Conservation (phyloP, 306 rosid species). For the Vigna mungo region DNA sequence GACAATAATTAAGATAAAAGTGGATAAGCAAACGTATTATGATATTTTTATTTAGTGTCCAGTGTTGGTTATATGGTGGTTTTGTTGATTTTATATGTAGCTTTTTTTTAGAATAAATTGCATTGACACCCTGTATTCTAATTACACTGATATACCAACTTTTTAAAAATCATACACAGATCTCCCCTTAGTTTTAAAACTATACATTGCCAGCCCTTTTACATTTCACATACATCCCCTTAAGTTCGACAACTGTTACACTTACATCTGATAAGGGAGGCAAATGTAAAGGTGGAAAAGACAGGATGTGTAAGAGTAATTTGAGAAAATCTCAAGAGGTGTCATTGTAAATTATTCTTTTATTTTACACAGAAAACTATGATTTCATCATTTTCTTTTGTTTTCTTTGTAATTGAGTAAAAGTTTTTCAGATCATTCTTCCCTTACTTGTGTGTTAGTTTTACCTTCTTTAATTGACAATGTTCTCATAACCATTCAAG, state of each 20-base stretch:
- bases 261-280: too few relatives aligned
- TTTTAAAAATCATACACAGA: too few relatives aligned
- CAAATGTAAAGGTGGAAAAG: too few relatives aligned
- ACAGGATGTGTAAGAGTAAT: too few relatives aligned
- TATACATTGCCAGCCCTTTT: too few relatives aligned
- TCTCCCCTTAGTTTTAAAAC: too few relatives aligned
- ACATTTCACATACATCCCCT: too few relatives aligned
- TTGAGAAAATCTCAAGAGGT: too few relatives aligned
- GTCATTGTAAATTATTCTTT: neutral
- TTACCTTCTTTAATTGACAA: slow-evolving; percentile 33
- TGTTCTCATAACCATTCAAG: slow-evolving; percentile 2
- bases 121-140: too few relatives aligned
- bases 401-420: slow-evolving; percentile 9
- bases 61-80: neutral
- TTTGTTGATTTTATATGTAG: neutral
- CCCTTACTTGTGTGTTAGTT: slow-evolving; percentile 29
- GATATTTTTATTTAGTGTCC: neutral
- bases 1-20: slow-evolving; percentile 2
- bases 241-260: too few relatives aligned
- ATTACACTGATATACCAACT: too few relatives aligned
- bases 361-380: neutral
- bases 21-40: slow-evolving; percentile 14
- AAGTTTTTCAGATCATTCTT: slow-evolving; percentile 8
- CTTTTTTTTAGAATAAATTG: too few relatives aligned
- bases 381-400: neutral